Evolutionary conservation across 2,329 filamentous ascomycete species (phyloP), one percentile per base, ranked within the genome.

Genomic region (Penicillium sp.): DNA sequence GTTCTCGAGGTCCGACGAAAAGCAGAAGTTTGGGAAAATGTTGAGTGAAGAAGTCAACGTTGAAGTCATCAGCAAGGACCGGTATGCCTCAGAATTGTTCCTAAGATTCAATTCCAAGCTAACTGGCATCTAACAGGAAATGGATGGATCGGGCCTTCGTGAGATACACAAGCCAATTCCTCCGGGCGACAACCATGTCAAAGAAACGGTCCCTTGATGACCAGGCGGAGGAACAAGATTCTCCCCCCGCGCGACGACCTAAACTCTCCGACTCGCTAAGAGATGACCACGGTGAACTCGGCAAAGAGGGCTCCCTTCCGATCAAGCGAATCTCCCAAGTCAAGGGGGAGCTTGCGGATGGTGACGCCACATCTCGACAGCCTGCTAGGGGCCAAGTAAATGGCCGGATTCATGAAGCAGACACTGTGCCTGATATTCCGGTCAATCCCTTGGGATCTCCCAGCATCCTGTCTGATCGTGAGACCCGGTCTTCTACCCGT

Each of bases 121-220:
- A 11, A 44, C 55, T 58, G 49, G 55, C 47, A 38, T 19, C 14
- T 29, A 18, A 42, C 31, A 72, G 69, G 30, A 47, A 55, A 13
- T 67, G 62, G 60, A 66, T 73, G 64, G 59, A 70, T 30, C 60
- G 58, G 11, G 50, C 56, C 7, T 72, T 72, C 46, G 49, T 49
- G 30, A 59, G 29, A 3, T 41, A 56, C 18, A 46, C 51, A 29
- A 54, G 48, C 4, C 50, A 58, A 6, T 22, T 47, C 18, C 34
- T 29, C 6, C 36, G 42, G 8, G 41, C 46, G 29, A 14, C 19
- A 9, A 58, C 48, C 11, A 44, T 14, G 13, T 9, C 46, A 12
- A 66, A 63, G 50, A 45, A 53, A 53, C 16, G 51, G 38, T 14
- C 55, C 30, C 16, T 41, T 38, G 47, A 52, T n/a, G 48, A 54